Base-by-base conservation (phyloP, 1,139 yeast genomes). In the Suhomyces choctaworum region DNA sequence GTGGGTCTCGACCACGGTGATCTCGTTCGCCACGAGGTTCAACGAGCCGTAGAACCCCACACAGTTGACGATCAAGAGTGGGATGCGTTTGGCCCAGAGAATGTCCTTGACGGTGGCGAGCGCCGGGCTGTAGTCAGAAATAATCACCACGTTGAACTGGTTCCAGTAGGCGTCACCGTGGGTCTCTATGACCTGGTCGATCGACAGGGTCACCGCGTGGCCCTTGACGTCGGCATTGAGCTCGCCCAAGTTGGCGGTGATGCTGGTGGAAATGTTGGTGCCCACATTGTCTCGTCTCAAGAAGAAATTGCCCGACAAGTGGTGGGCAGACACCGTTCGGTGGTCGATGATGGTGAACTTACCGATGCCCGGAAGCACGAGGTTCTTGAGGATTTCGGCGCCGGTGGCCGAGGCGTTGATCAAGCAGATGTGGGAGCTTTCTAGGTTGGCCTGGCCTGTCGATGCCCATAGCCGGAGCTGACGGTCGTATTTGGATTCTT, bases 401-500 rank as follows among this genome's bases (percentile, higher is more conserved):
- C 87, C 82, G 0, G 80, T 66, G 0, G 81, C 58, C 1, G 80
- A 67, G 9, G 80, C 81, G 32, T 81, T 79, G 5, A 88, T 48
- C 8, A 88, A 58, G 37, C 88, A 76, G 2, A 89, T 70, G 40
- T 74, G 80, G 1, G 92, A 67, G 3, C 57, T 53, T 33, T 78
- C 78, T 22, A 92, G 66, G 3, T 71, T 69, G 6, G 62, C 48
- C 52, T 92, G 98, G 3, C 97, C 97, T 1, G 73, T 60, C 0
- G 74, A 52, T 0, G 88, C 92, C 98, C 98, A 92, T 13, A 92
- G 64, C 26, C 97, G 73, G 41, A 90, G 63, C 56, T 92, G 98
- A 30, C 98, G 73, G 60, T 92, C 97, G 56, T 88, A 90, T 46
- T 78, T 78, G 34, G 66, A 54, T 24, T 55, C 56, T 44, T 66